Evolutionary conservation across 225 moss, liverwort and hornwort species (phyloP).

Genomic region (Bryoerythrophyllum caledonicum): DNA sequence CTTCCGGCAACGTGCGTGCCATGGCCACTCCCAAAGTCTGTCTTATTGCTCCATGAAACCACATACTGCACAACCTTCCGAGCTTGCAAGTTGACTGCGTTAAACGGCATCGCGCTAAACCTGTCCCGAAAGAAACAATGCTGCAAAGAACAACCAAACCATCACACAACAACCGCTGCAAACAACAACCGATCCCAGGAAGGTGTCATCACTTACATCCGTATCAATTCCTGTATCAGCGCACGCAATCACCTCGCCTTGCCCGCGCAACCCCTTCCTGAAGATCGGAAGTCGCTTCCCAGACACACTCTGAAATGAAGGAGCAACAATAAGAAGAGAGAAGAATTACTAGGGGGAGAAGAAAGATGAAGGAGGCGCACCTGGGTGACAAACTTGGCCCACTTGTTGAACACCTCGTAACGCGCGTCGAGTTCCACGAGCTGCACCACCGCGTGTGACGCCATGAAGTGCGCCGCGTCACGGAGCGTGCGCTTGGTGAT

Average conservation of each 20-base stretch:
- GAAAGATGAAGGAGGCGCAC: slow-evolving; percentile 14
- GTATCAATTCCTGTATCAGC: slow-evolving; percentile 71
- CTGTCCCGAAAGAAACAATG: slow-evolving; percentile 68
- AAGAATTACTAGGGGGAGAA: not conserved
- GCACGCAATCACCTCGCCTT: slow-evolving; percentile 69
- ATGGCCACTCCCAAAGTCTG: slow-evolving; percentile 47
- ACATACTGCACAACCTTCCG: slow-evolving; percentile 65
- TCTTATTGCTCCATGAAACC: slow-evolving; percentile 37
- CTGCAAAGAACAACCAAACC: slow-evolving; percentile 28
- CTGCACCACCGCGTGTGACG: slow-evolving; percentile 56
- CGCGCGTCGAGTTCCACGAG: slow-evolving; percentile 58
- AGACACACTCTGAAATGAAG: slow-evolving; percentile 44
- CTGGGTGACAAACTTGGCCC: slow-evolving; percentile 67
- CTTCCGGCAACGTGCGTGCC: slow-evolving; percentile 72
- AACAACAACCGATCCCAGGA: too few species aligned
- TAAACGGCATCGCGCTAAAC: slow-evolving; percentile 36
- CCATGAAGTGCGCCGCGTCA: slow-evolving; percentile 43
- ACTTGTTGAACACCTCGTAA: slow-evolving; percentile 64
- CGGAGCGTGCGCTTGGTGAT: slow-evolving; percentile 20
- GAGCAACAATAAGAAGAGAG: not conserved
- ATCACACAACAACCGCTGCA: not conserved
- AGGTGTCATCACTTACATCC: slow-evolving; percentile 34
- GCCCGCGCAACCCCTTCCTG: slow-evolving; percentile 52
- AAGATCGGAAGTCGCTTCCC: slow-evolving; percentile 47
- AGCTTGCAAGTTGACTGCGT: slow-evolving; percentile 44